These are phyloP conservation scores for Alternaria gansuensis DNA, from an alignment of 2,329 filamentous ascomycete genomes.

Conservation along the genomic window DNA sequence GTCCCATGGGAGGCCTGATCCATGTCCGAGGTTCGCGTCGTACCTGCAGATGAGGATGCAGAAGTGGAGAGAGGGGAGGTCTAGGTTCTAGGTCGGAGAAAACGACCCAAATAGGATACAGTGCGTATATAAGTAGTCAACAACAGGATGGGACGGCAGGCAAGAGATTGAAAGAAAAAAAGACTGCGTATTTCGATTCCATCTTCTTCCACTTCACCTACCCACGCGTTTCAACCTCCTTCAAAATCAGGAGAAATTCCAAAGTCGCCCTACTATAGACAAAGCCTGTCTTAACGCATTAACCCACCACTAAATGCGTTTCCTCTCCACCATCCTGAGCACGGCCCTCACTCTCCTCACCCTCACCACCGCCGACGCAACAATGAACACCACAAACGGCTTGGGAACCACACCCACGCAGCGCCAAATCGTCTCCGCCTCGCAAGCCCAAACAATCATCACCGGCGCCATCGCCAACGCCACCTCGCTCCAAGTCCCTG, in stretches of 20 bases:
- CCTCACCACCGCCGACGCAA: constrained; percentile 21
- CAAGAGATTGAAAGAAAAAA: not conserved
- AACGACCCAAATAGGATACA: not conserved
- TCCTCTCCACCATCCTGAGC: constrained; percentile 9
- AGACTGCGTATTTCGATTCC: not conserved
- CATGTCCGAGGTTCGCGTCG: constrained; percentile 1
- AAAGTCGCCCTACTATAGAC: not conserved
- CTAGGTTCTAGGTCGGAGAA: constrained; percentile 5
- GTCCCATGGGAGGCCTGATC: constrained; percentile 3
- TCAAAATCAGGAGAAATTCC: not conserved
- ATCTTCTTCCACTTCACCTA: not conserved
- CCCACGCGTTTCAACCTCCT: not conserved
- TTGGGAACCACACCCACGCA: constrained; percentile 34
- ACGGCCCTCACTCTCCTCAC: constrained; percentile 17
- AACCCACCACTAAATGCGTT: not conserved
- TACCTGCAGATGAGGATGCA: constrained; percentile 3
- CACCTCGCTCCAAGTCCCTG: constrained; percentile 33
- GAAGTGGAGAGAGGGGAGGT: not conserved
- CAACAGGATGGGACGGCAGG: not conserved
- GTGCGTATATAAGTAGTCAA: constrained; percentile 5
- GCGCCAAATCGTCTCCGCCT: constrained; percentile 32
- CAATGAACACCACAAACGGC: constrained; percentile 36
- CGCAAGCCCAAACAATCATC: constrained; percentile 39
- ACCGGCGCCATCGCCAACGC: constrained; percentile 34
- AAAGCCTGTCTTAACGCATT: not conserved